Evolutionary conservation across 2,329 filamentous ascomycete species (phyloP).

Genomic region (Pyrenophora graminea): DNA sequence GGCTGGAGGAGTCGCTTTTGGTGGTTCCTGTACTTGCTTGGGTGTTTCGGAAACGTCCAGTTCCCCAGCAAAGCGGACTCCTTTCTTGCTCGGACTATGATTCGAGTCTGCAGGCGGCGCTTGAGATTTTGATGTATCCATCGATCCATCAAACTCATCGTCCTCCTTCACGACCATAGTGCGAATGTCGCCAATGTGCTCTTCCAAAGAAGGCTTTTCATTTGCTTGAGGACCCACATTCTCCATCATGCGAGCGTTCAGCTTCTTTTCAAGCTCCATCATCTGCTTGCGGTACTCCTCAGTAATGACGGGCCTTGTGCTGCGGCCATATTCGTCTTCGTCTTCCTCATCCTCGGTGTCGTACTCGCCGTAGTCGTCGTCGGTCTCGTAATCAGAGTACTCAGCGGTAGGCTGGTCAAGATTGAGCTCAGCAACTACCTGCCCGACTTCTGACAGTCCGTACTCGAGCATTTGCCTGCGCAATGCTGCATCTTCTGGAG

Average conservation of each 20-base stretch:
- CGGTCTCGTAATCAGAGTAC: conserved; percentile 56
- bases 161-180: conserved; percentile 55
- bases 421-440: conserved; percentile 89
- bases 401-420: conserved; percentile 67
- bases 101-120: conserved; percentile 4
- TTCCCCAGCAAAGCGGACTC: conserved; percentile 76
- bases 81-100: conserved; percentile 57
- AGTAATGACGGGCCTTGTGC: conserved; percentile 67
- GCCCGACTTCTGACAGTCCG: conserved; percentile 82
- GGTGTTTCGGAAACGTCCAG: conserved; percentile 68
- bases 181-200: conserved; percentile 61
- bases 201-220: conserved; percentile 40
- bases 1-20: background rate
- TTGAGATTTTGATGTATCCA: conserved; percentile 11
- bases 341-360: conserved; percentile 63
- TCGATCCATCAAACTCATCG: conserved; percentile 40
- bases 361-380: conserved; percentile 48
- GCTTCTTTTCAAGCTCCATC: conserved; percentile 78
- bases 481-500: conserved; percentile 76
- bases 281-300: conserved; percentile 80
- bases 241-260: conserved; percentile 64
- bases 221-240: conserved; percentile 59
- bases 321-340: conserved; percentile 77
- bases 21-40: conserved; percentile 30
- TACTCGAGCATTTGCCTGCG: conserved; percentile 91